Evolutionary conservation across 78 protist species (phyloP), one percentile per base, ranked within the genome.

Genomic region (Planoprotostelium fungivorum): DNA sequence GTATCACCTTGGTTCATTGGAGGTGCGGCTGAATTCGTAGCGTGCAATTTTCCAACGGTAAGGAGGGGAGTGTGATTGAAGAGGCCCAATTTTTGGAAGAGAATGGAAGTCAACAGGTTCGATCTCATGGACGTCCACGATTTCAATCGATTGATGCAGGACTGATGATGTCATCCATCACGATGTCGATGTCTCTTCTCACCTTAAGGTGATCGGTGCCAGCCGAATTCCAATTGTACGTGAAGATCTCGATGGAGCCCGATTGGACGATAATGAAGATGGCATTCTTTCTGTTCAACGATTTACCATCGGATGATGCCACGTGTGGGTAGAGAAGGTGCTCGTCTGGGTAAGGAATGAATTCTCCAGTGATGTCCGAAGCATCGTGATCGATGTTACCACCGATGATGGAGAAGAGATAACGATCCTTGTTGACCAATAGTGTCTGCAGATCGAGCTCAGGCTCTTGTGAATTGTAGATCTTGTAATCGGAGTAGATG

Each of bases 11-110:
- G 36, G 36, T n/a, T n/a, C n/a, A n/a, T n/a, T n/a, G n/a, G n/a
- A n/a, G n/a, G n/a, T n/a, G n/a, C n/a, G n/a, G n/a, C n/a, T 34
- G 88, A 29, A 16, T 31, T 1, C n/a, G 10, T 86, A 83, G 38
- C 87, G 1, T 37, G 37, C 9, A 84, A 29, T 0, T 83, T 63
- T 38, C 37, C 37, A 29, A 35, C n/a, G 28, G 39, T 37, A 92
- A 92, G 87, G 90, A 89, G 34, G 89, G 51, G 38, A 23, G 88
- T 90, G 85, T 89, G 94, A 73, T 92, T 89, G 87, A 92, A 92
- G 28, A 92, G 63, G 38, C 94, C 94, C 38, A 92, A 37, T 31
- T 92, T 92, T 86, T 92, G 94, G 51, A 88, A 92, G 25, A 92
- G 38, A 1, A 89, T 90, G 83, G 89, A 87, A 37, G 83, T 85